Evolutionary conservation across 1,139 yeast genomes (phyloP), one percentile per base, ranked within the genome.

Genomic region (Taphrina sp.): DNA sequence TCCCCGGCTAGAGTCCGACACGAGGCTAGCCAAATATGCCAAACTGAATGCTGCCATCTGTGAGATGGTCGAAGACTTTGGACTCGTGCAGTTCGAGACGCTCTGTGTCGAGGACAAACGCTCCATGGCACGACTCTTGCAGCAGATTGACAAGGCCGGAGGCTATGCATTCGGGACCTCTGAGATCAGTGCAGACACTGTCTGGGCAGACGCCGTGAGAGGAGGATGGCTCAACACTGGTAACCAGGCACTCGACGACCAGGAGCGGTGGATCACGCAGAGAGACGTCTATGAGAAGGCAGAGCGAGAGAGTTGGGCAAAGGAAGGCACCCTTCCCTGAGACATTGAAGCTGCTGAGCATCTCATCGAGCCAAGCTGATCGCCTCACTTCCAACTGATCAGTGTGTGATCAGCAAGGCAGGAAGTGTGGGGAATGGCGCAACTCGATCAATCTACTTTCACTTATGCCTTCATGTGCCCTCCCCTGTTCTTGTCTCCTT

Each of bases 201-300:
- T 92, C 2, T 94, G 98, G 98, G 85, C 90, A 14, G 96, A 90
- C 64, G 96, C 96, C 0, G 79, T 92, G 0, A 76, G 98, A 61
- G 92, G 86, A 63, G 81, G 83, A 3, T 86, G 89, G 1, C 70
- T 73, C 54, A 61, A 69, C 16, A 74, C 76, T 0, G 42, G 59
- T 22, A 63, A 67, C 46, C 67, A 64, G 20, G 76, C 74, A 52
- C 74, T 83, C 4, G 96, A 90, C 66, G 79, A 89, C 4, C 98
- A 94, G 63, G 98, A 94, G 63, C 75, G 99, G 60, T 94, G 99
- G 99, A 79, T 94, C 10, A 96, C 88, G 58, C 76, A 82, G 62
- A 92, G 90, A 66, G 85, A 80, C 36, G 74, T 73, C 52, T 89
- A 85, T 67, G 97, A 92, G 62, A 75, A 76, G 52, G 63, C 61